These are phyloP conservation scores for Clavispora santaluciae DNA, from an alignment of 805 yeast species.

Conservation along the genomic window DNA sequence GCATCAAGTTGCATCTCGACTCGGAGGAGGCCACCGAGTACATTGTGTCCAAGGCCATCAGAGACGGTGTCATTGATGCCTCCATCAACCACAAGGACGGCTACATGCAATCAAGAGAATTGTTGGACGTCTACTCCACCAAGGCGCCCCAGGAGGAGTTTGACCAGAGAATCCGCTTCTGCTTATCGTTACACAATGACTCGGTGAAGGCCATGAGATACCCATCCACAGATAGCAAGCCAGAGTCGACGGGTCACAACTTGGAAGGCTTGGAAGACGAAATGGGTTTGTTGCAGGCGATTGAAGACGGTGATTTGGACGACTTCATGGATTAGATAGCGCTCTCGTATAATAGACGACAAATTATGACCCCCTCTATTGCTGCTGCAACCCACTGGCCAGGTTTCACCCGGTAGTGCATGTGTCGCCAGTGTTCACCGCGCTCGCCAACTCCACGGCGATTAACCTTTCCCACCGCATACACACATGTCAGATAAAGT, in stretches of 20 bases:
- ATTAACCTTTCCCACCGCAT: neutral
- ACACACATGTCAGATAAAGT: conserved; percentile 8
- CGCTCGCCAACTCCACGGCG: neutral
- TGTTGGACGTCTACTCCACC: conserved; percentile 82
- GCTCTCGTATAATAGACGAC: conserved; percentile 1
- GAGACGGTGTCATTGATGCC: conserved; percentile 97
- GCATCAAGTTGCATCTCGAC: conserved; percentile 86
- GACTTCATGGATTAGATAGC: conserved; percentile 39
- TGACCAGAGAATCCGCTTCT: conserved; percentile 91
- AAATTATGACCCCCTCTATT: too few species aligned
- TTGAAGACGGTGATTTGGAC: conserved; percentile 53
- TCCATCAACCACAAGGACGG: conserved; percentile 86
- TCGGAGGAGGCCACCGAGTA: conserved; percentile 96
- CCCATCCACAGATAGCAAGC: conserved; percentile 45
- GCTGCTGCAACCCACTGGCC: too few species aligned
- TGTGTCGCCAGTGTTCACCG: neutral
- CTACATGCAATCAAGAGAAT: conserved; percentile 84
- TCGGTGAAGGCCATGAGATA: conserved; percentile 93
- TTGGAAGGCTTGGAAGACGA: conserved; percentile 36
- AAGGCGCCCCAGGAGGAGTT: conserved; percentile 80
- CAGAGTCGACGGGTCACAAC: conserved; percentile 22
- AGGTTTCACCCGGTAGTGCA: conserved; percentile 1
- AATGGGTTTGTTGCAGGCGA: conserved; percentile 40
- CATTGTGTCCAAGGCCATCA: conserved; percentile 91
- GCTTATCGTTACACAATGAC: conserved; percentile 85